phyloP scores from a whole-genome alignment of 2,329 filamentous ascomycete species.

The Colletotrichum trifolii region DNA sequence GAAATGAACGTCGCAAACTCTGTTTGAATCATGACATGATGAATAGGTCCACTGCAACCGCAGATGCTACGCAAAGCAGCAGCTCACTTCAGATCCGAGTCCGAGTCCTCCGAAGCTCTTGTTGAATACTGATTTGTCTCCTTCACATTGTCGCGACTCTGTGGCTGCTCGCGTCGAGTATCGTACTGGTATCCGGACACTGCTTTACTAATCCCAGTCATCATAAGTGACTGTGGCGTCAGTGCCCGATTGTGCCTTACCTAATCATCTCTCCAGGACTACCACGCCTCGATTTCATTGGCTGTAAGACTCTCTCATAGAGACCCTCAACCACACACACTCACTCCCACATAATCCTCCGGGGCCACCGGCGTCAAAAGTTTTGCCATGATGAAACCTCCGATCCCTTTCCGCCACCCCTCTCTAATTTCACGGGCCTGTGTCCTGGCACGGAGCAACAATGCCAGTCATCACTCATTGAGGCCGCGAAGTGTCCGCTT shows the following conservation, averaged over 20 bases:
- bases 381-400: slow-evolving; percentile 33
- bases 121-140: too few species aligned
- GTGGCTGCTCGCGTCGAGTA: too few species aligned
- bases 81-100: too few species aligned
- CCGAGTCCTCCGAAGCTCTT: too few species aligned
- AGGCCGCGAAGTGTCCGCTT: slow-evolving; percentile 29
- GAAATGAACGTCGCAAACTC: slow-evolving; percentile 15
- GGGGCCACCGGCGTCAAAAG: slow-evolving; percentile 14
- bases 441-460: slow-evolving; percentile 26
- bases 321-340: slow-evolving; percentile 30
- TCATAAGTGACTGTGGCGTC: neutral
- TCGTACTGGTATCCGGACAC: too few species aligned
- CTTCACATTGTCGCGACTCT: too few species aligned
- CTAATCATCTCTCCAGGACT: slow-evolving; percentile 22
- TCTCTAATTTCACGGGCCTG: slow-evolving; percentile 27
- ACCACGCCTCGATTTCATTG: slow-evolving; percentile 27
- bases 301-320: slow-evolving; percentile 26
- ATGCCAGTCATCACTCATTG: slow-evolving; percentile 27
- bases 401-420: slow-evolving; percentile 21
- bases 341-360: slow-evolving; percentile 8
- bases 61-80: neutral
- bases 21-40: slow-evolving; percentile 33
- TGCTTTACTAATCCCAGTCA: neutral
- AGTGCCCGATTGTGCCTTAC: slow-evolving; percentile 4
- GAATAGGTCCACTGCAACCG: slow-evolving; percentile 4